Conservation (phyloP, 202 grass and related monocot genomes). For the Panicum virgatum region DNA sequence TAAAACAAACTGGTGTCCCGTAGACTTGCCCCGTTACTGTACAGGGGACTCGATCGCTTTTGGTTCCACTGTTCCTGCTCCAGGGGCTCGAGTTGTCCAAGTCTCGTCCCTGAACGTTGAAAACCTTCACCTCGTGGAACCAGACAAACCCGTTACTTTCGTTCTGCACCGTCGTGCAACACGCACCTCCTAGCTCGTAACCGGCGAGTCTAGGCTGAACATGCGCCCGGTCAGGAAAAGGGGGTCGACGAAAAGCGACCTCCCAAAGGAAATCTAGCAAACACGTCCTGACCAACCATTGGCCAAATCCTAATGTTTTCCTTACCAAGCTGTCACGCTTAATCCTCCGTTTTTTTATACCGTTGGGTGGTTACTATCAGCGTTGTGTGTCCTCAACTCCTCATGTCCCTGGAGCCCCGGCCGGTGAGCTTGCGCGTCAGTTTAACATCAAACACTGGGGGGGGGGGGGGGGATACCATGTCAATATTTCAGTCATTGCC, state of each 20-base stretch:
- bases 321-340: neutral
- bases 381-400: neutral
- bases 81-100: neutral
- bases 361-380: slow-evolving; percentile 9
- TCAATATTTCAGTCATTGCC: neutral
- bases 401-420: neutral
- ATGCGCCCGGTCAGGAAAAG: neutral
- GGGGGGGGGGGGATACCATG: no score
- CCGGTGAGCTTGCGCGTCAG: neutral
- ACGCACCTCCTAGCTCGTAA: slow-evolving; percentile 19
- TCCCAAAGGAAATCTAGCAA: neutral
- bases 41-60: neutral
- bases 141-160: neutral
- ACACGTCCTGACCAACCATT: slow-evolving; percentile 23
- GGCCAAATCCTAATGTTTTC: slow-evolving; percentile 28
- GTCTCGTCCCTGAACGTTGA: neutral
- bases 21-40: no score
- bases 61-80: neutral
- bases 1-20: neutral
- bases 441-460: neutral
- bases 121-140: neutral
- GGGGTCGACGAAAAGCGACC: neutral
- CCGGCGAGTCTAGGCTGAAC: neutral
- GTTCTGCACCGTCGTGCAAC: neutral
- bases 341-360: neutral